phyloP scores from a whole-genome alignment of 768 basidiomycete species.

The Stropharia rugosoannulata region DNA sequence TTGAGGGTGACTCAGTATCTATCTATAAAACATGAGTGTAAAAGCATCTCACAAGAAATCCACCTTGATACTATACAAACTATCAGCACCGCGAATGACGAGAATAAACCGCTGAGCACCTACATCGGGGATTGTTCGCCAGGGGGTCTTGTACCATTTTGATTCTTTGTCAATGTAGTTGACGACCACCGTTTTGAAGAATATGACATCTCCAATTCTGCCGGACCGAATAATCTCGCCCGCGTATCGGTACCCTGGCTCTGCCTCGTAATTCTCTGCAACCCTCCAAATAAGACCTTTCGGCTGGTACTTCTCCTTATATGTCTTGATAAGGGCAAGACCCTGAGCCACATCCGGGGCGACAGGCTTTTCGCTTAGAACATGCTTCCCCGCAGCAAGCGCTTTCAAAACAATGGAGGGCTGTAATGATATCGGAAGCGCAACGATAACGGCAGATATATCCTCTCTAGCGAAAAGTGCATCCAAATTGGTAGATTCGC shows the following conservation, averaged over 20 bases:
- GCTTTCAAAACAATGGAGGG: constrained; percentile 65
- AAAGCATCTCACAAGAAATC: constrained; percentile 66
- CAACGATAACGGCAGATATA: constrained; percentile 71
- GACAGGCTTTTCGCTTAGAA: constrained; percentile 87
- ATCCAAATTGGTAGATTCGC: constrained; percentile 46
- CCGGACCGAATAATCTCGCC: constrained; percentile 51
- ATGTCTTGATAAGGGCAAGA: constrained; percentile 60
- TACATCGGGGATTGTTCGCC: constrained; percentile 82
- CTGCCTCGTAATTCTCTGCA: constrained; percentile 76
- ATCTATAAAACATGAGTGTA: not conserved
- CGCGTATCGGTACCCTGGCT: constrained; percentile 53
- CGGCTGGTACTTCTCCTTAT: constrained; percentile 61
- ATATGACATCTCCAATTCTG: constrained; percentile 69
- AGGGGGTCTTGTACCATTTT: constrained; percentile 81
- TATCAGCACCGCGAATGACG: constrained; percentile 5
- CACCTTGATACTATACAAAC: constrained; percentile 66
- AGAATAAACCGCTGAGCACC: constrained; percentile 24
- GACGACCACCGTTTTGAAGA: constrained; percentile 58
- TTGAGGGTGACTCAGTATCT: constrained; percentile 1
- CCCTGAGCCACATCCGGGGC: constrained; percentile 69
- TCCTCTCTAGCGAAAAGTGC: constrained; percentile 67
- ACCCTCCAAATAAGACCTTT: constrained; percentile 78
- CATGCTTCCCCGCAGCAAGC: constrained; percentile 79
- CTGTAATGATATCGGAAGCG: constrained; percentile 75
- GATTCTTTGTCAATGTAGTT: constrained; percentile 57